Conservation (phyloP, 192 early-diverging fungal species). For the Entomortierella beljakovae region DNA sequence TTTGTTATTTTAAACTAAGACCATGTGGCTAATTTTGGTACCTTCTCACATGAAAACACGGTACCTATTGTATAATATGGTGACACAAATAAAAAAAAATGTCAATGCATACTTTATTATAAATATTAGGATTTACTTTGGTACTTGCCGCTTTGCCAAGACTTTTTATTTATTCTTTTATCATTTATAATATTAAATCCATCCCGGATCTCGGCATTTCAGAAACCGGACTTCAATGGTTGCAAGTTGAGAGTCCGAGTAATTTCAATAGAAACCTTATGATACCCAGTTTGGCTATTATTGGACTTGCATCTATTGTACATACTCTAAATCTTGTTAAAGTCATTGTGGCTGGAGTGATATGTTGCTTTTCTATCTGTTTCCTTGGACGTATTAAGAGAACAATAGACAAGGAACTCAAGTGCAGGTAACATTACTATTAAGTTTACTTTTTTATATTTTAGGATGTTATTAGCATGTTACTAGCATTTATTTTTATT, state of each 20-base stretch:
- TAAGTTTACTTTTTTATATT: not conserved
- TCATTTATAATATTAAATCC: conserved; percentile 12
- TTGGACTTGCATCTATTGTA: not conserved
- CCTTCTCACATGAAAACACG: conserved; percentile 25
- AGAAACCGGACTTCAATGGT: conserved; percentile 2
- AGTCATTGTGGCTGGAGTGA: not conserved
- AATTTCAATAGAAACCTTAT: not conserved
- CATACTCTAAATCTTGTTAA: conserved; percentile 18
- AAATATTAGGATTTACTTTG: conserved; percentile 21
- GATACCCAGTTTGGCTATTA: conserved; percentile 1
- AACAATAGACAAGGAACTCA: conserved; percentile 26
- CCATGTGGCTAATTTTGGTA: too few relatives aligned
- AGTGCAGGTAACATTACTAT: conserved; percentile 11
- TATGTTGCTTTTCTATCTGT: conserved; percentile 21
- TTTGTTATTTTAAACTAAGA: too few relatives aligned
- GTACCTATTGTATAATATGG: not conserved
- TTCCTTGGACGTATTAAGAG: conserved; percentile 19
- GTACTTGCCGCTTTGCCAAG: conserved; percentile 27
- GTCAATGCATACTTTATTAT: not conserved
- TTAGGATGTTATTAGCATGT: too few relatives aligned
- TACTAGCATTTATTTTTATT: not conserved
- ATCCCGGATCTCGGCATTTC: conserved; percentile 15
- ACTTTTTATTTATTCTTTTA: conserved; percentile 22
- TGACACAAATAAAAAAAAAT: not conserved
- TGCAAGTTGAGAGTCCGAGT: not conserved